Base-by-base conservation (phyloP, 371 early-diverging fungal species). In the Saksenaea oblongispora region DNA sequence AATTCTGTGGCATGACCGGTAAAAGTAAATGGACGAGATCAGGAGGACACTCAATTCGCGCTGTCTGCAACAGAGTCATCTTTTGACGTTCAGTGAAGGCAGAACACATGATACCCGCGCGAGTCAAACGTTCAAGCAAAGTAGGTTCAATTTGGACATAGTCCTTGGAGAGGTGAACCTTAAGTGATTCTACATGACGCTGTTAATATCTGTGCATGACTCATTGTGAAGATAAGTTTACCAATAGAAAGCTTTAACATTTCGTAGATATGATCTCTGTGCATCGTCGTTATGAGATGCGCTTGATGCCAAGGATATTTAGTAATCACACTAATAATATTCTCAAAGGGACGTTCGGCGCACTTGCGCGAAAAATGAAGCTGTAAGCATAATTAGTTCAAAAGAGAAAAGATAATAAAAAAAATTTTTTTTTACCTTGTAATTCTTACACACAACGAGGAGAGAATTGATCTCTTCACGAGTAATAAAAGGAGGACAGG, bases 21-120 rank as follows among this genome's bases (percentile, higher is more conserved):
- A 66, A 34, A 15, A 62, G 34, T 37, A 58, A 54, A 56, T 69
- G 71, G 8, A 61, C 27, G 5, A 75, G 56, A 51, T 71, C 71
- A 7, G 63, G 61, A 22, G 73, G 69, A 11, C 75, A 75, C 9
- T 69, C 70, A n/a, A 72, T 65, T 14, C 69, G 69, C 14, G 79
- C 72, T 7, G 73, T 75, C 56, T 85, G 81, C 7, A 91, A 71
- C 13, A 92, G 72, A 57, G 86, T 87, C 24, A 74, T 62, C 66
- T 91, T 92, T 63, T 92, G 93, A 42, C 85, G 76, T 57, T 91
- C 91, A 0, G 91, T 92, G 59, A 92, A 92, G 0, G 88, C 85
- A 3, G 91, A 89, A 1, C 87, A 88, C 67, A 89, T 76, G 54
- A 92, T 76, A 5, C 87, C 87, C 11, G 87, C 79, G 2, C 89